phyloP scores from a whole-genome alignment of 345 rosid genomes.

The Arabis hirsuta region DNA sequence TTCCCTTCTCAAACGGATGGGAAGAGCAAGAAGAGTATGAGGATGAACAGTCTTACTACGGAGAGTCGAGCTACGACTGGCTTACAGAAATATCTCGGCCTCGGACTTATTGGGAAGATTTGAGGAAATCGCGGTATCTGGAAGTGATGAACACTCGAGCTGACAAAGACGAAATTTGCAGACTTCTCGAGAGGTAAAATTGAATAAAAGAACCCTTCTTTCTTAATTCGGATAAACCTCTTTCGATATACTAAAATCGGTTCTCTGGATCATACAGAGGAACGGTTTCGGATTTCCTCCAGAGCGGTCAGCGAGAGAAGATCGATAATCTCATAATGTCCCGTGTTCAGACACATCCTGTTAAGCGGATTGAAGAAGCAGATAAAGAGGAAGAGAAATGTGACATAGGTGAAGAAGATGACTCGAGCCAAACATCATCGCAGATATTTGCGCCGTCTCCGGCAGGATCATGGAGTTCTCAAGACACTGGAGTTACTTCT shows the following conservation, averaged over 20 bases:
- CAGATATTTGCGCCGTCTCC: slow-evolving; percentile 45
- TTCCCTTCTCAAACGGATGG: slow-evolving; percentile 34
- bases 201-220: background rate
- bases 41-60: slow-evolving; percentile 36
- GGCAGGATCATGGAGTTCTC: slow-evolving; percentile 60
- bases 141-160: slow-evolving; percentile 61
- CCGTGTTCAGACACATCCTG: slow-evolving; percentile 52
- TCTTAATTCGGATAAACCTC: background rate
- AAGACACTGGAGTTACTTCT: slow-evolving; percentile 48
- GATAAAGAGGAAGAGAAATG: slow-evolving; percentile 36
- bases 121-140: slow-evolving; percentile 67
- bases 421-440: slow-evolving; percentile 48
- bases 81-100: slow-evolving; percentile 75
- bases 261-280: slow-evolving; percentile 51
- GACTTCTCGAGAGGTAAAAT: slow-evolving; percentile 72
- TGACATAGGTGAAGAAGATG: slow-evolving; percentile 40
- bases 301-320: slow-evolving; percentile 68
- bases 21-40: slow-evolving; percentile 49
- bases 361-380: slow-evolving; percentile 36
- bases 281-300: slow-evolving; percentile 74
- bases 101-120: slow-evolving; percentile 79
- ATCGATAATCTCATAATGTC: slow-evolving; percentile 67
- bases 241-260: background rate
- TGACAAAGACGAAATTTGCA: slow-evolving; percentile 63
- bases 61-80: slow-evolving; percentile 62